Percentiles rank a stretch among this genome's conserved stretches.
These are phyloP conservation scores for Penicillium robsamsonii DNA, from an alignment of 495 filamentous ascomycete genomes.

Conservation along the genomic window DNA sequence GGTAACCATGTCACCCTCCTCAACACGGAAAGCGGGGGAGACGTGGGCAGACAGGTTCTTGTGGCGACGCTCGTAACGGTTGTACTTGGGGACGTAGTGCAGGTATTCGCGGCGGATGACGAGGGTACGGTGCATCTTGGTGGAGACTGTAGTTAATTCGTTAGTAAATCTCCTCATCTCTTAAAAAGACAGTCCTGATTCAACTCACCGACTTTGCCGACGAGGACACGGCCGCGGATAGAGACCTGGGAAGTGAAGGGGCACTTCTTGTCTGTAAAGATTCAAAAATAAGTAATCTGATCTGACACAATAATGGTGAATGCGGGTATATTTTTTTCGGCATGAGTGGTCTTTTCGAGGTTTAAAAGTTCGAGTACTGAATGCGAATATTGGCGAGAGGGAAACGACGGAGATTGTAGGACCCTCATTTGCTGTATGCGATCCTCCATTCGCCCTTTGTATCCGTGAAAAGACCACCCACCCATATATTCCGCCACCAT, in stretches of 20 bases:
- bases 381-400: neutral
- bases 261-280: conserved; percentile 93
- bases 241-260: conserved; percentile 97
- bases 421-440: conserved; percentile 7
- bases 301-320: conserved; percentile 3
- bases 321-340: conserved; percentile 15
- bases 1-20: conserved; percentile 97
- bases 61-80: conserved; percentile 99
- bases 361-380: conserved; percentile 1
- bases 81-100: conserved; percentile 98
- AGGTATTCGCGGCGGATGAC: conserved; percentile 99
- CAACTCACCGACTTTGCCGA: conserved; percentile 69
- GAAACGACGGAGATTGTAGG: neutral
- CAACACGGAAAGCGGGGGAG: conserved; percentile 98
- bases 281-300: conserved; percentile 31
- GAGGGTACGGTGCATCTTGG: conserved; percentile 99
- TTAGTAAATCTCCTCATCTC: neutral
- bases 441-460: conserved; percentile 19
- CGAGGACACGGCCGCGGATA: conserved; percentile 99
- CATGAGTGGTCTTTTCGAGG: conserved; percentile 15
- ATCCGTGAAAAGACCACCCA: conserved; percentile 25
- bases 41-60: conserved; percentile 99
- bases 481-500: conserved; percentile 20
- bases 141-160: conserved; percentile 59
- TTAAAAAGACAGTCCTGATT: neutral